These are phyloP conservation scores for Hanseniaspora mollemarum DNA, from an alignment of 805 yeast genomes.

Conservation along the genomic window DNA sequence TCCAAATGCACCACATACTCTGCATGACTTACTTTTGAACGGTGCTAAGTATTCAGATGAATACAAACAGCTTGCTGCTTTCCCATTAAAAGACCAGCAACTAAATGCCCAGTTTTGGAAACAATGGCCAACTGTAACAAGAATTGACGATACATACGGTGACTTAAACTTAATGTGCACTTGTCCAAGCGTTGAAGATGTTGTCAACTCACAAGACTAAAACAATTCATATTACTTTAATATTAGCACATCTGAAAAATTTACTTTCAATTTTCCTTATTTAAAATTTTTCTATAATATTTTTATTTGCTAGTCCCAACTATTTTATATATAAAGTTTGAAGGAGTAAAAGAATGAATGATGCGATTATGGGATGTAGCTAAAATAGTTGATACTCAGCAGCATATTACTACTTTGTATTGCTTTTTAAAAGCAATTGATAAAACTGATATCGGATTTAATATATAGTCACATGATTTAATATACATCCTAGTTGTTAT, in stretches of 20 bases:
- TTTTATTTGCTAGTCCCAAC: too few relatives aligned
- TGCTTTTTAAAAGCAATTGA: too few relatives aligned
- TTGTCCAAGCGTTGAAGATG: conserved; percentile 76
- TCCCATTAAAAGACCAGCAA: conserved; percentile 67
- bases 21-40: conserved; percentile 59
- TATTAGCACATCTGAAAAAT: background rate
- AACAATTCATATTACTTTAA: background rate
- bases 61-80: conserved; percentile 56
- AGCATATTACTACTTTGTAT: too few relatives aligned
- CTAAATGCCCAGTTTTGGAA: conserved; percentile 38
- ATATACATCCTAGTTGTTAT: background rate
- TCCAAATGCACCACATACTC: conserved; percentile 86
- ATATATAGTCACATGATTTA: too few relatives aligned
- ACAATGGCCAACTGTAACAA: conserved; percentile 90
- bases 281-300: background rate
- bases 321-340: too few relatives aligned
- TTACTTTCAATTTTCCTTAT: background rate
- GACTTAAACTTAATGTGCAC: conserved; percentile 88
- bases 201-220: conserved; percentile 31
- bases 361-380: background rate
- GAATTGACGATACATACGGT: conserved; percentile 91
- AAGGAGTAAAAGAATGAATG: too few relatives aligned
- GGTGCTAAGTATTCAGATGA: conserved; percentile 79
- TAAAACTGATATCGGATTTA: too few relatives aligned
- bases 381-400: background rate